Conservation (phyloP, 2,329 filamentous ascomycete species). For the Penicillium italicum region DNA sequence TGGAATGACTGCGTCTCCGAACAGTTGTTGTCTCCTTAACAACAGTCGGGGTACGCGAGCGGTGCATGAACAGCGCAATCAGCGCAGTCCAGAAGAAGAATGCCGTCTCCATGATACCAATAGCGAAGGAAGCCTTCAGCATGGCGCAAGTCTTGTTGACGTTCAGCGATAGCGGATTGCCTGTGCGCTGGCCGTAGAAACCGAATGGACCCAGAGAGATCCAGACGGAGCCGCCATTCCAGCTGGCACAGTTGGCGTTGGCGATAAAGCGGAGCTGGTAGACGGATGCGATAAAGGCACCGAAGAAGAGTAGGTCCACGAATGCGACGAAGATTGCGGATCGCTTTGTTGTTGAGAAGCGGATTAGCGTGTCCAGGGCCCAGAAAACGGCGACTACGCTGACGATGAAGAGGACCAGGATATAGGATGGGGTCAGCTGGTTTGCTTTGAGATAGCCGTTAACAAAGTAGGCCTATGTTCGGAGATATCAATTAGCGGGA, state of each 20-base stretch:
- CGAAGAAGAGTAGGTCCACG: conserved; percentile 60
- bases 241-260: conserved; percentile 63
- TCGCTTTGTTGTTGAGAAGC: conserved; percentile 57
- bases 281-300: conserved; percentile 60
- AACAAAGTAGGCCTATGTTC: conserved; percentile 55
- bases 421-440: conserved; percentile 56
- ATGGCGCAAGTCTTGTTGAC: conserved; percentile 79
- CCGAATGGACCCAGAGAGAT: conserved; percentile 61
- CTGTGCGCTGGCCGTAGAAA: conserved; percentile 48
- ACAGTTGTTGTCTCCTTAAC: conserved; percentile 40
- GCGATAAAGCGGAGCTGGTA: conserved; percentile 57
- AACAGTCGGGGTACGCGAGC: conserved; percentile 29
- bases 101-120: conserved; percentile 82
- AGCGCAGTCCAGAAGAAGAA: conserved; percentile 76
- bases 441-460: conserved; percentile 56
- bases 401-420: conserved; percentile 64
- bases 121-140: conserved; percentile 85
- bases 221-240: conserved; percentile 53
- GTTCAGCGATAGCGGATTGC: conserved; percentile 49
- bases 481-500: background rate
- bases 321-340: conserved; percentile 59
- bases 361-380: conserved; percentile 59
- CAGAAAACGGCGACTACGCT: conserved; percentile 59
- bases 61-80: conserved; percentile 55
- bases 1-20: conserved; percentile 34